Evolutionary conservation across 371 early-diverging fungal genomes (phyloP), one percentile per base, ranked within the genome.

Genomic region (Mucor mucedo): DNA sequence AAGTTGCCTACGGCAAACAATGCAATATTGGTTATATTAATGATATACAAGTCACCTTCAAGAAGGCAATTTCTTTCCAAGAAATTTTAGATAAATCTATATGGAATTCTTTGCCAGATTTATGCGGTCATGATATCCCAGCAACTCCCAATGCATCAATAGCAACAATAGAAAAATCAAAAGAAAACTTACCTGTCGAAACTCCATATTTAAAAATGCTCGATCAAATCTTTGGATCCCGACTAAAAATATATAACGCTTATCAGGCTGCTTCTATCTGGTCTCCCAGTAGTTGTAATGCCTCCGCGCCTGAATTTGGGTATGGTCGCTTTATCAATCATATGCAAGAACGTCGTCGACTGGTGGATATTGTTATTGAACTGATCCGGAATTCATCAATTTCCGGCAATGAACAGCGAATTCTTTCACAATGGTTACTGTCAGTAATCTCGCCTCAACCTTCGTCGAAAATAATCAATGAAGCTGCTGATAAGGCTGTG

Each of bases 261-360:
- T 61, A 80, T 60, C 67, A 73, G 53, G 62, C 70, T 39, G 62
- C 68, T 2, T 79, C 79, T 9, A 52, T 76, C 32, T 79, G 79
- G 79, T 56, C 69, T 14, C 75, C 79, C n/a, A 47, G 70, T 52
- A 41, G 65, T 52, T 60, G 63, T 5, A 70, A 74, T 55, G 66
- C 77, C 28, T 79, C 86, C 33, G 86, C 84, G 38, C 91, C 92
- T 38, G 93, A 93, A 75, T 93, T 87, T 76, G 94, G 94, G n/a
- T 92, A 90, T 60, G 94, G 94, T 52, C 76, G 80, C 45, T 70
- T 92, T 35, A 60, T 91, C 11, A 80, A 82, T 48, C 82, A 82
- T 55, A 75, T 87, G 56, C 90, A 88, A 68, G 78, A 84, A 57
- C 93, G 93, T 39, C 68, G 76, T 39, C 85, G 84, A 28, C 86